These are phyloP conservation scores for Avena atlantica DNA, from an alignment of 176 grass and related monocot genomes.

Conservation along the genomic window DNA sequence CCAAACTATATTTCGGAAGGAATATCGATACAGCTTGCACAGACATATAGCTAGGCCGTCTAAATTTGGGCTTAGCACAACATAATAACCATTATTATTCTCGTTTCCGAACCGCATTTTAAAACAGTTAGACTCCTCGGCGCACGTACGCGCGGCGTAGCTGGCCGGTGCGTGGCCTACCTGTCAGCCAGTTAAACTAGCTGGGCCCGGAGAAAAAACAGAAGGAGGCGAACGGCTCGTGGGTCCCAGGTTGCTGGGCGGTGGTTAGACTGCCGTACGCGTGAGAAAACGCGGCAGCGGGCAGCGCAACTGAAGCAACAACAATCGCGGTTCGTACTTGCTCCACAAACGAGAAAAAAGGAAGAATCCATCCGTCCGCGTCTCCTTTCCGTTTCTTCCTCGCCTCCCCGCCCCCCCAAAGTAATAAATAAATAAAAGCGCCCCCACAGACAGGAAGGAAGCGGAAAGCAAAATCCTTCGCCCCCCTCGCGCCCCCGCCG, in stretches of 20 bases:
- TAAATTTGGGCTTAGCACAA: too few relatives aligned
- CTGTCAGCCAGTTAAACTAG: not conserved
- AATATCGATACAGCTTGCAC: too few relatives aligned
- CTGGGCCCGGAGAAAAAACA: not conserved
- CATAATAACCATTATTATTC: too few relatives aligned
- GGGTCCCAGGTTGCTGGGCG: not conserved
- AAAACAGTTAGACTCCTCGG: too few relatives aligned
- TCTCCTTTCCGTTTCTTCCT: not conserved
- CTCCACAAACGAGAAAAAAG: too few relatives aligned
- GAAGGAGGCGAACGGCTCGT: not conserved
- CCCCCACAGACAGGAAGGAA: not conserved
- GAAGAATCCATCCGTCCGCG: not conserved
- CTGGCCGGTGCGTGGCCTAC: not conserved
- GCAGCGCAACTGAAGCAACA: constrained; percentile 15
- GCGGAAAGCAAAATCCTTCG: not conserved
- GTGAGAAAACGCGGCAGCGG: constrained; percentile 42
- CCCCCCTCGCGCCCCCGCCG: constrained; percentile 3
- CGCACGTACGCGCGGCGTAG: too few relatives aligned
- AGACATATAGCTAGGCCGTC: too few relatives aligned
- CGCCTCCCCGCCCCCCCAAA: not conserved
- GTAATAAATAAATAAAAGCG: not conserved
- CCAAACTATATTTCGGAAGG: too few relatives aligned
- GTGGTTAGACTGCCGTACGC: constrained; percentile 35
- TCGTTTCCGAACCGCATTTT: too few relatives aligned
- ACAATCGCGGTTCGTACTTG: not conserved